Conservation (phyloP, 1,284 basidiomycete genomes). For the Trametes polyzona region DNA sequence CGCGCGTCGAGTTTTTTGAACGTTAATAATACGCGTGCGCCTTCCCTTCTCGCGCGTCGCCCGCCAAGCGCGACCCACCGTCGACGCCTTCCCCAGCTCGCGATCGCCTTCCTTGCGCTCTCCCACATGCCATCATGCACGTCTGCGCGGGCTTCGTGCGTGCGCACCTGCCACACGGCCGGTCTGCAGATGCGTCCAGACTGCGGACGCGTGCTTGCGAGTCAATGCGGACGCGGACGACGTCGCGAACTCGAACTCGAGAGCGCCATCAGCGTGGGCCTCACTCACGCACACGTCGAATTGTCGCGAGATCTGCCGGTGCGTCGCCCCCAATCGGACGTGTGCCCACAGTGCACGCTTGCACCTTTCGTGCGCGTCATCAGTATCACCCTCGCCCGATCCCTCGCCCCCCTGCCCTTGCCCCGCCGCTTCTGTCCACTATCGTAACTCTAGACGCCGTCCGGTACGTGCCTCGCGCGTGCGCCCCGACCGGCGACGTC, state of each 20-base stretch:
- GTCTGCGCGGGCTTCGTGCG: no score
- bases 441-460: not conserved
- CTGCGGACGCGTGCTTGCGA: not conserved
- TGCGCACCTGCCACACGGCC: no score
- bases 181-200: not conserved
- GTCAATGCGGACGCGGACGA: no score
- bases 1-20: conserved; percentile 16
- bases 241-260: no score
- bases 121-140: not conserved
- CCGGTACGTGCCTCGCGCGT: not conserved
- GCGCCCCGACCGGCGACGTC: no score
- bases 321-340: not conserved
- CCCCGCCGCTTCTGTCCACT: no score
- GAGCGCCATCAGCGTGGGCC: no score
- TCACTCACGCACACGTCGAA: no score
- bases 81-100: not conserved
- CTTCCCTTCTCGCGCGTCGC: conserved; percentile 17
- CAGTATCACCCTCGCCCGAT: conserved; percentile 1
- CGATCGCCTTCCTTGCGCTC: not conserved
- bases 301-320: not conserved
- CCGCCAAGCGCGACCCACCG: conserved; percentile 5
- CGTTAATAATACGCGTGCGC: conserved; percentile 17
- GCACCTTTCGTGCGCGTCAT: conserved; percentile 8
- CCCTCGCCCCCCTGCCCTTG: not conserved
- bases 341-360: not conserved